Evolutionary conservation across 495 filamentous ascomycete genomes (phyloP), one percentile per base, ranked within the genome.

Genomic region (Friedmanniomyces endolithicus): DNA sequence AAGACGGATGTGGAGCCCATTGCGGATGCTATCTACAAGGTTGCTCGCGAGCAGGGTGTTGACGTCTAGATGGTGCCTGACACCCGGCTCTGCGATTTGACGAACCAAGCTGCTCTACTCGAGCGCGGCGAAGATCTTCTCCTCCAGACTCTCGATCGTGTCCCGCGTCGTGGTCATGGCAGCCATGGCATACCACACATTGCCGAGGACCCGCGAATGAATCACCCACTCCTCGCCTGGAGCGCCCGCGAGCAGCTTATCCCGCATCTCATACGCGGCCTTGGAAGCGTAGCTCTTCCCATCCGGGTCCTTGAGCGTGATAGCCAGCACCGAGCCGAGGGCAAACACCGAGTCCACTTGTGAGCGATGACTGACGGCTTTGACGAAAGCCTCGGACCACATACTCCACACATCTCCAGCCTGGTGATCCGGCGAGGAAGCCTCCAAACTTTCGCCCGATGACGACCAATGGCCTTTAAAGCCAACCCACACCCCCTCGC

Each of bases 101-200:
- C 27, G 27, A 4, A 4, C 9, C 27, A 31, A 9, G 4, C 9
- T 4, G 4, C 27, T 9, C 31, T 50, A 55, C 24, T 53, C 40
- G 11, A 55, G 29, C 35, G 53, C 53, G 7, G 11, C 46, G 17
- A 62, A 50, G 11, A 63, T 29, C 53, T 37, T 51, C 35, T 53
- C 56, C 56, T 62, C 52, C 22, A 59, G n/a, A 2, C 12, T 50
- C 11, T 23, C 17, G 19, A 62, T 16, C 23, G 56, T 59, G 29
- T 62, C 56, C 27, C 17, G 8, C 11, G 27, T 74, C 1, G 78
- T 78, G 1, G 74, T 85, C 63, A 83, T 74, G 59, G 81, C 79
- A 6, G 83, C 77, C 85, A 90, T 88, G 25, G 88, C 58, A 67
- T 90, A 90, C 2, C 88, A 66, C 17, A 87, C 81, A 68, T 88